These are phyloP conservation scores for Aphanomyces astaci DNA, from an alignment of 352 stramenopile species.

Conservation along the genomic window DNA sequence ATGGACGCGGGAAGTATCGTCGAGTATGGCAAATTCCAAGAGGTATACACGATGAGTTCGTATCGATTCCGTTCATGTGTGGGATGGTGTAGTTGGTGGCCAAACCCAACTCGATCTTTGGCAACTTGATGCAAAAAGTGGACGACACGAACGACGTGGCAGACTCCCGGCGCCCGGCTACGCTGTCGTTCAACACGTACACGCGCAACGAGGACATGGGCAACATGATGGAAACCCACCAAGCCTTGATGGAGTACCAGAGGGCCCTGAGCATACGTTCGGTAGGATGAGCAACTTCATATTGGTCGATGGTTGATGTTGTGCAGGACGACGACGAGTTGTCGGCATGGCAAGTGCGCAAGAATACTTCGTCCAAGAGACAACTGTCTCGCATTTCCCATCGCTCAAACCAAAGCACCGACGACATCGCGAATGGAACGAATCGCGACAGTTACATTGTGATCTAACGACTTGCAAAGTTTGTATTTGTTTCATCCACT, in stretches of 20 bases:
- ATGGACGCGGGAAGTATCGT: not conserved
- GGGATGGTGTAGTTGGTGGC: conserved; percentile 34
- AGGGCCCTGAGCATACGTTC: not conserved
- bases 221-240: conserved; percentile 2
- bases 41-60: conserved; percentile 40
- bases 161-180: not conserved
- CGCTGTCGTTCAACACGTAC: not conserved
- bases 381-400: conserved; percentile 7
- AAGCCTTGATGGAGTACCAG: not conserved
- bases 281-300: no score
- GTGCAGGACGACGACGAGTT: not conserved
- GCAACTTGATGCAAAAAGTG: conserved; percentile 51
- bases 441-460: conserved; percentile 18
- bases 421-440: not conserved
- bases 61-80: no score
- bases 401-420: not conserved
- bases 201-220: not conserved
- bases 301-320: no score
- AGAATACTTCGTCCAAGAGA: not conserved
- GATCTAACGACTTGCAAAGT: no score
- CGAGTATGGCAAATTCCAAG: conserved; percentile 15
- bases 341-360: not conserved
- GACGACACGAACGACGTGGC: not conserved
- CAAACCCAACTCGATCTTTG: conserved; percentile 55
- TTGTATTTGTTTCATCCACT: not conserved